A percentile compares a stretch with the other conserved stretches of the same genome.
These are phyloP conservation scores for Exophiala aquamarina DNA, from an alignment of 2,329 filamentous ascomycete species.

Conservation along the genomic window DNA sequence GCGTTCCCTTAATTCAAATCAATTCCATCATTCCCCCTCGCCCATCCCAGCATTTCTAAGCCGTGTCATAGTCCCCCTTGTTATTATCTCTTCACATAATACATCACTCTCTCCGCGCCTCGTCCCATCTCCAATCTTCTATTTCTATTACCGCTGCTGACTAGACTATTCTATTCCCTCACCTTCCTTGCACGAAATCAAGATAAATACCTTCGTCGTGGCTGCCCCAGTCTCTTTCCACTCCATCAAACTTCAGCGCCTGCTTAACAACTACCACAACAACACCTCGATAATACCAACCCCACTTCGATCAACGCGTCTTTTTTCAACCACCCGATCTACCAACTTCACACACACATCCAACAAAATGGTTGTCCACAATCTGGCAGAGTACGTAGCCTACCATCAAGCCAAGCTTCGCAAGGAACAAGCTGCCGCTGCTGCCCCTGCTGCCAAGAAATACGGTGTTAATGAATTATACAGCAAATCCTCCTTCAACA, in stretches of 20 bases:
- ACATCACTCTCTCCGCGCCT: no score
- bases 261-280: conserved; percentile 11
- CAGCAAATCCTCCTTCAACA: conserved; percentile 61
- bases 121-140: conserved; percentile 3
- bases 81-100: no score
- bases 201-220: conserved; percentile 32
- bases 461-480: conserved; percentile 30
- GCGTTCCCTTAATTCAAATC: no score
- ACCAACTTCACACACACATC: conserved; percentile 45
- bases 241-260: conserved; percentile 19
- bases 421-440: conserved; percentile 22
- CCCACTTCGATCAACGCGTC: conserved; percentile 21
- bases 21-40: no score
- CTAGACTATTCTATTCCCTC: no score
- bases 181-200: background rate
- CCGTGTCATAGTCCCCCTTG: no score
- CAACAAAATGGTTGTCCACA: conserved; percentile 48
- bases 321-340: conserved; percentile 32
- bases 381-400: conserved; percentile 35
- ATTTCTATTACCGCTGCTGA: no score
- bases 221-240: conserved; percentile 23
- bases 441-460: conserved; percentile 19
- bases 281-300: conserved; percentile 8
- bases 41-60: no score
- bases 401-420: conserved; percentile 30